Evolutionary conservation across 257 asterid species (phyloP).

Genomic region (Solanum raphanifolium): DNA sequence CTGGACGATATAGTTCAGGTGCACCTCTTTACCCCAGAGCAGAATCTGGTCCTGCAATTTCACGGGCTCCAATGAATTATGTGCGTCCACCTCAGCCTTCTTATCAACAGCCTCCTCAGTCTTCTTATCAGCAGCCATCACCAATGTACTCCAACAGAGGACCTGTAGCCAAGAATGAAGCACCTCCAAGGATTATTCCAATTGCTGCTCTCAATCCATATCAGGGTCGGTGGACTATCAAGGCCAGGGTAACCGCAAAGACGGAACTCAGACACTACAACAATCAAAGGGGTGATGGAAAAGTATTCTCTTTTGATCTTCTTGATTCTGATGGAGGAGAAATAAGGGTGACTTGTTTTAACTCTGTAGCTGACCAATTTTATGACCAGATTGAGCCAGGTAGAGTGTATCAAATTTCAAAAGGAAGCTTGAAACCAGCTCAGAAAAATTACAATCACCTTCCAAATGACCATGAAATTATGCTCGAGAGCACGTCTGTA

Average conservation of each 20-base stretch:
- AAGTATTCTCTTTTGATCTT: constrained; percentile 90
- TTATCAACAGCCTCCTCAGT: constrained; percentile 17
- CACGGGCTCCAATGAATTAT: constrained; percentile 40
- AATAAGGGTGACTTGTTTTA: constrained; percentile 90
- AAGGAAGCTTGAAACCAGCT: constrained; percentile 60
- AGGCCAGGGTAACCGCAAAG: constrained; percentile 85
- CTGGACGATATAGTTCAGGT: constrained; percentile 31
- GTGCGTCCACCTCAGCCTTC: constrained; percentile 54
- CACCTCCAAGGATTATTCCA: constrained; percentile 66
- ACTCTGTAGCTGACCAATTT: constrained; percentile 75
- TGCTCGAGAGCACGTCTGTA: constrained; percentile 56
- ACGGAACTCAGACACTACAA: constrained; percentile 64
- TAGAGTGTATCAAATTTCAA: constrained; percentile 62
- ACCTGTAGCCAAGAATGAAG: constrained; percentile 73
- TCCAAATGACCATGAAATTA: constrained; percentile 67
- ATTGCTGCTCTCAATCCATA: constrained; percentile 83
- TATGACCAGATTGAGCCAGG: constrained; percentile 61
- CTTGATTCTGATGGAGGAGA: constrained; percentile 91
- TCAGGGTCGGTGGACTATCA: constrained; percentile 85
- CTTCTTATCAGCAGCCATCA: constrained; percentile 50
- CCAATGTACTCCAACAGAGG: constrained; percentile 66
- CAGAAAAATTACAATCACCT: constrained; percentile 76
- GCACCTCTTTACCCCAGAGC: constrained; percentile 25
- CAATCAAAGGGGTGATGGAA: constrained; percentile 80
- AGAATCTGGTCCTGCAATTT: constrained; percentile 31